Percentiles rank a stretch among this genome's conserved stretches.
Evolutionary conservation across 2,329 filamentous ascomycete species (phyloP).

Genomic region (Byssochlamys sp.): DNA sequence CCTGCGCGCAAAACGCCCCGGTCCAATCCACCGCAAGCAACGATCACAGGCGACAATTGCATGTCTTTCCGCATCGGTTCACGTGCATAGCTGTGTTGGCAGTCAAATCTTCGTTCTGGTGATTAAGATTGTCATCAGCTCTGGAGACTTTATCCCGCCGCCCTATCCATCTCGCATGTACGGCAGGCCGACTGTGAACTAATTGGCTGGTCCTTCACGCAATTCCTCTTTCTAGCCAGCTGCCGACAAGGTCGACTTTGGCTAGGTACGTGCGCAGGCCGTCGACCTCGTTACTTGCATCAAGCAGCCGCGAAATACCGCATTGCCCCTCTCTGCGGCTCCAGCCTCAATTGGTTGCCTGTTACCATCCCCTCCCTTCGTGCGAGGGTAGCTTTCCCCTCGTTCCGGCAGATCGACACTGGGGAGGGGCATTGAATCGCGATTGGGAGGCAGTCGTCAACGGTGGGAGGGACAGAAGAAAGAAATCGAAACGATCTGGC

Average conservation of each 20-base stretch:
- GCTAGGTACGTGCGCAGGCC: constrained; percentile 4
- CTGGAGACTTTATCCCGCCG: neutral
- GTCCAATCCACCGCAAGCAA: constrained; percentile 1
- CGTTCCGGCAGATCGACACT: constrained; percentile 9
- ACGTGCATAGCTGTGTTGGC: constrained; percentile 11
- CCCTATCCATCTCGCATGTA: neutral
- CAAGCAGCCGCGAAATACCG: constrained; percentile 5
- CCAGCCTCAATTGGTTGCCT: constrained; percentile 1
- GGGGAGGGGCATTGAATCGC: constrained; percentile 3
- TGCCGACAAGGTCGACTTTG: neutral
- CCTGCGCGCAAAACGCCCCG: neutral
- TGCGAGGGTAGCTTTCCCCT: constrained; percentile 6
- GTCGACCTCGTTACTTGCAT: constrained; percentile 10
- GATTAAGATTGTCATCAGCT: neutral
- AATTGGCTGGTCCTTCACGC: neutral
- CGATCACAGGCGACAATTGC: constrained; percentile 6
- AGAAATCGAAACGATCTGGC: neutral
- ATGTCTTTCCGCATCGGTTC: constrained; percentile 10
- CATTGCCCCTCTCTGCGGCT: constrained; percentile 3
- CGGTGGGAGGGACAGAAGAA: neutral
- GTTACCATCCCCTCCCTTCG: constrained; percentile 1
- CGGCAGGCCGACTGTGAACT: constrained; percentile 1
- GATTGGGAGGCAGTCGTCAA: neutral
- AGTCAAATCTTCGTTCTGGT: neutral
- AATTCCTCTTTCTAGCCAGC: constrained; percentile 1